phyloP scores from a whole-genome alignment of 1,284 basidiomycete species.

The Albatrellus sp. region DNA sequence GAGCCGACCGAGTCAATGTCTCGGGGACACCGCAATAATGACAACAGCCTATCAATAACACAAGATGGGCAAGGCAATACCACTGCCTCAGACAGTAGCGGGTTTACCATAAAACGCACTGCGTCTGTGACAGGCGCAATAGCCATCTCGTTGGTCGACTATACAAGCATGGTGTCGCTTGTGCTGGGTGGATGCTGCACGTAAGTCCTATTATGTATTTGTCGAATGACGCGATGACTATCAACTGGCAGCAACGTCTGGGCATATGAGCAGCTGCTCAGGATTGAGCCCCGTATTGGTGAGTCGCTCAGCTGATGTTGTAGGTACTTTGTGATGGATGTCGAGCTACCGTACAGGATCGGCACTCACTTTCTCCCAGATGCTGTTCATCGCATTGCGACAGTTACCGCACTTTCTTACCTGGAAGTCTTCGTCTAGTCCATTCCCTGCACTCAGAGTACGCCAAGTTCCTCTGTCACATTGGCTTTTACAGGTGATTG shows the following conservation, averaged over 20 bases:
- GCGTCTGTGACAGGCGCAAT: conserved; percentile 17
- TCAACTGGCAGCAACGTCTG: conserved; percentile 44
- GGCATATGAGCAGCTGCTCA: conserved; percentile 60
- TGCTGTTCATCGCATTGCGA: conserved; percentile 62
- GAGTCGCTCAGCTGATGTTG: conserved; percentile 13
- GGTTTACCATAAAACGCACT: too few species aligned
- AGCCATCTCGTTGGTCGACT: conserved; percentile 24
- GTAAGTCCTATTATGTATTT: conserved; percentile 26
- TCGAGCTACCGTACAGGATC: conserved; percentile 50
- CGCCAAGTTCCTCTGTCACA: conserved; percentile 59
- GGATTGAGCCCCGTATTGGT: conserved; percentile 61
- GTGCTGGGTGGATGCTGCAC: conserved; percentile 78
- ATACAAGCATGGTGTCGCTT: conserved; percentile 37
- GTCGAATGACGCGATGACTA: not conserved
- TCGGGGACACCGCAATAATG: conserved; percentile 6
- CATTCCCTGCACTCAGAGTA: conserved; percentile 45
- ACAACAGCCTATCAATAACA: not conserved
- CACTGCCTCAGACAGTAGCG: too few species aligned
- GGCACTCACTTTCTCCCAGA: conserved; percentile 78
- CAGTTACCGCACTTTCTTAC: conserved; percentile 45
- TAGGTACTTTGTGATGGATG: too few species aligned
- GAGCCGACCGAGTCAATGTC: conserved; percentile 2
- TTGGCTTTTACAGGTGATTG: conserved; percentile 70
- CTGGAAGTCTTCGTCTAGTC: conserved; percentile 21
- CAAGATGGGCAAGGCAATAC: too few species aligned